Base-by-base conservation (phyloP, 2,329 filamentous ascomycete genomes). In the Neonectria sp. region DNA sequence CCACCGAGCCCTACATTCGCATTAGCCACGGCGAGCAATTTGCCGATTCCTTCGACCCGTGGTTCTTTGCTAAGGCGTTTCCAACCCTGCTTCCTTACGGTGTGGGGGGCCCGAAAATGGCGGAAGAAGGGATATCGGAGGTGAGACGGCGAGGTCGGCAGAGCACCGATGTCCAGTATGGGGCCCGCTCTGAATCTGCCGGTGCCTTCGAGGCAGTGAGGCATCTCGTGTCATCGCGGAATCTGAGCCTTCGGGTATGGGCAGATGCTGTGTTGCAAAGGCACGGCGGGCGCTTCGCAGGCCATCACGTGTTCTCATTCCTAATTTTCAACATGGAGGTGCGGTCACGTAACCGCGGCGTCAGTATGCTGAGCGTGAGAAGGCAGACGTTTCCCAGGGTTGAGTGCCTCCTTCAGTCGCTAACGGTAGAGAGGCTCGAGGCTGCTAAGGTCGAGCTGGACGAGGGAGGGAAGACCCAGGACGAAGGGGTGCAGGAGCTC, bases 271-370 rank as follows among this genome's bases (percentile, higher is more conserved):
- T 67, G 4, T n/a, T 45, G 7, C 11, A 27, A 17, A 40, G 59
- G n/a, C 55, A 63, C 24, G 49, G 55, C 12, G 55, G 48, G 6
- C 48, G 59, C 7, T 66, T 66, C 7, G 25, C 48, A 27, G 33
- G 4, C 15, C 55, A 67, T 8, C 48, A 59, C 24, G 13, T 60
- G 6, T 67, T 67, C 31, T 21, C 48, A 1, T 62, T 67, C 8
- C 45, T 67, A 11, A 35, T 67, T 7, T 67, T 67, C 27, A 62
- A 67, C 3, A 29, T 67, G 17, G 24, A 29, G 1, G 53, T 62
- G 12, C 8, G 55, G 17, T 67, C 48, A 3, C 37, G 55, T n/a
- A 67, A 62, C 17, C 40, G 58, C 4, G 11, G 45, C 11, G 46
- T 66, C 2, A 66, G 63, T 12, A 66, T 66, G 53, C 6, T 62